Evolutionary conservation across 768 basidiomycete species (phyloP).

Genomic region (Austroboletus eburneus): DNA sequence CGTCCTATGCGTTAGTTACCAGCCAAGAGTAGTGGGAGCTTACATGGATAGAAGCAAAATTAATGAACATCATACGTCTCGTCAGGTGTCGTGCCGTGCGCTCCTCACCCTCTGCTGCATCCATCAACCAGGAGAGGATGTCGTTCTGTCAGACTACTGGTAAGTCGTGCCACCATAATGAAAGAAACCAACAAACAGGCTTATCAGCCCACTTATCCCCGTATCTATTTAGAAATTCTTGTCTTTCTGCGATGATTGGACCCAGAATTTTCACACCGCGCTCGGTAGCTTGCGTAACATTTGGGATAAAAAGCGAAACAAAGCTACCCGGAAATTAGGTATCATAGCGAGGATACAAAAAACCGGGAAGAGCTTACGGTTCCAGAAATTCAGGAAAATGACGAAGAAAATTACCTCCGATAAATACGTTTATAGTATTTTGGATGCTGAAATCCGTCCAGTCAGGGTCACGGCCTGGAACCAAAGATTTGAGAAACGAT

Average conservation of each 20-base stretch:
- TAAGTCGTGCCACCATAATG: background rate
- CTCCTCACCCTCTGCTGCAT: background rate
- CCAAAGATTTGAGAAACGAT: background rate
- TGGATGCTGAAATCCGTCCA: constrained; percentile 29
- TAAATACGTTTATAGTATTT: constrained; percentile 27
- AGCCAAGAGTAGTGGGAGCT: background rate
- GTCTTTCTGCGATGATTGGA: background rate
- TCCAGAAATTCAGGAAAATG: constrained; percentile 31
- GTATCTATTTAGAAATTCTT: background rate
- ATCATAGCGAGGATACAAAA: background rate
- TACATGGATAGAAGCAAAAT: background rate
- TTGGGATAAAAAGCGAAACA: background rate
- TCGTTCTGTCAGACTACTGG: background rate
- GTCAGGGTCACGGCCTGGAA: constrained; percentile 36
- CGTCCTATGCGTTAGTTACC: background rate
- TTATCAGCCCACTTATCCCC: background rate
- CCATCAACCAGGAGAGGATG: background rate
- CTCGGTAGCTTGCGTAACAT: background rate
- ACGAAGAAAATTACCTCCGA: constrained; percentile 15
- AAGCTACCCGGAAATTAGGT: background rate
- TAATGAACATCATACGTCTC: background rate
- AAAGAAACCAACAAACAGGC: background rate
- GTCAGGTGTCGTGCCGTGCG: background rate
- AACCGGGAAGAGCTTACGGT: constrained; percentile 20
- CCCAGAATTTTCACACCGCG: background rate